A percentile compares a stretch with the other conserved stretches of the same genome.
Conservation (phyloP, 2,329 filamentous ascomycete genomes). For the Colletotrichum ledebouriae region DNA sequence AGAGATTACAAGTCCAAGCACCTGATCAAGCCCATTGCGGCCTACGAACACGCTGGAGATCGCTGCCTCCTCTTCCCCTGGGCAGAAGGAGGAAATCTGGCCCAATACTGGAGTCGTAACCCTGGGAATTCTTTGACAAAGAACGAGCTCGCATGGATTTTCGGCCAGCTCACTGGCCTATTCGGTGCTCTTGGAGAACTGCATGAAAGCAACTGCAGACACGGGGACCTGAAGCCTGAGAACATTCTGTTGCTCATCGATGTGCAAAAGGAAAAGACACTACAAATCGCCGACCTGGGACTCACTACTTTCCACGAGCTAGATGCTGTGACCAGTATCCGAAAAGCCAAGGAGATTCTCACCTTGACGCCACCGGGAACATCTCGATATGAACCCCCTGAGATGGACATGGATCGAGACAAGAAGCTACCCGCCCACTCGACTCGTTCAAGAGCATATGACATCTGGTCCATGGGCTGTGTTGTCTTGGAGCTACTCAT, state of each 20-base stretch:
- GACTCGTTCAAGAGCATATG: conserved; percentile 45
- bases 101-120: not conserved
- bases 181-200: conserved; percentile 3
- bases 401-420: not conserved
- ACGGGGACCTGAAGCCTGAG: conserved; percentile 29
- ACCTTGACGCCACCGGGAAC: conserved; percentile 8
- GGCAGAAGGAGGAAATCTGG: conserved; percentile 24
- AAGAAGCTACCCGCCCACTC: not conserved
- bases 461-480: conserved; percentile 51
- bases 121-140: not conserved
- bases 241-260: conserved; percentile 24
- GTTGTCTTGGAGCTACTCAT: conserved; percentile 48
- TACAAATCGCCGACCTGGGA: conserved; percentile 14
- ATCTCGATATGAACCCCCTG: conserved; percentile 12
- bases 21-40: conserved; percentile 15
- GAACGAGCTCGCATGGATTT: not conserved
- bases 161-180: not conserved
- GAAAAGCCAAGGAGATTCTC: not conserved
- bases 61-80: conserved; percentile 18
- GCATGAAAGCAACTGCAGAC: not conserved
- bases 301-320: not conserved
- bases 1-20: conserved; percentile 3
- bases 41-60: not conserved
- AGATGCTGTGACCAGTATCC: not conserved
- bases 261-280: accelerated